Evolutionary conservation across 75 land plant species (phyloP), one percentile per base, ranked within the genome.

Genomic region (Adiantum capillusveneris): DNA sequence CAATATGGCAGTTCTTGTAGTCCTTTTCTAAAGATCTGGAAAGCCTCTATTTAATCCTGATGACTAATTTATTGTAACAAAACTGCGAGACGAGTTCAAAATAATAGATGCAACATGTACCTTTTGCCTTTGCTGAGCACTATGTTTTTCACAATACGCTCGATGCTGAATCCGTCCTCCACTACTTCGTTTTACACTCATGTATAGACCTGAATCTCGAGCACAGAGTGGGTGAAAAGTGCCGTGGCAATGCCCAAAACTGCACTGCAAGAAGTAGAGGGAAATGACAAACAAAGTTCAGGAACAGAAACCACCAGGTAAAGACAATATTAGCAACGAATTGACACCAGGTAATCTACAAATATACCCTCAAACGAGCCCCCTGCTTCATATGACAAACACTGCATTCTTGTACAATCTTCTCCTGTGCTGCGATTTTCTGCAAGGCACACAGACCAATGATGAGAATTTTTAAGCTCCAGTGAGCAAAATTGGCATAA

Each of bases 121-220:
- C 93, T 88, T 88, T 21, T 72, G 71, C 63, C 75, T 80, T 56
- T 93, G 94, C 67, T 83, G 91, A 25, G 70, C 20, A 45, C 98
- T 88, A 67, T 93, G 98, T 45, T 78, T 79, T 65, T 78, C 87
- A 77, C 98, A 93, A 65, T 83, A 93, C 16, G 98, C 98, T 66
- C 82, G 87, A 62, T 88, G 85, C 45, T 88, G 86, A 43, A 73
- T 24, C 56, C 72, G 78, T 29, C 83, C 84, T 44, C 69, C 83
- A 70, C 31, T 7, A 29, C 45, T 46, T 45, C 56, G n/a, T 29
- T 57, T 80, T 11, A 73, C 69, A 64, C 49, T 85, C 90, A 88
- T 85, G 43, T 74, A 85, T 26, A 85, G 73, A 6, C 87, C 87
- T 65, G 86, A 67, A 51, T 70, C 75, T 76, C 87, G 80, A 14